Conservation (phyloP, 139 green algal genomes). For the Monoraphidium neglectum region DNA sequence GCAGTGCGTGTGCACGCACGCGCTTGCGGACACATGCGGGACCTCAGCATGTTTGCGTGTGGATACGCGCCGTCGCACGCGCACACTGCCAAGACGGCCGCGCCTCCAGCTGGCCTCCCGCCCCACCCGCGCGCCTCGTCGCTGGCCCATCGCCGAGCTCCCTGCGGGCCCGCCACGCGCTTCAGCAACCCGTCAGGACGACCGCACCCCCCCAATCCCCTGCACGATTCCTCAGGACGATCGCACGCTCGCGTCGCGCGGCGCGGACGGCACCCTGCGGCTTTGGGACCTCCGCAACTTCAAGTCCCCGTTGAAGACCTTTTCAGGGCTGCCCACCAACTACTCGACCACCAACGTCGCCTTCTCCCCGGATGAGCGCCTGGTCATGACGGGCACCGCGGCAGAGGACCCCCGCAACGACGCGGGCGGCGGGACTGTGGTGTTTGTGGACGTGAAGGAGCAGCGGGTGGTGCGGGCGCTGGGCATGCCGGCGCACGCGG, state of each 20-base stretch:
- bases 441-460: constrained; percentile 48
- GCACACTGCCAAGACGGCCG: no score
- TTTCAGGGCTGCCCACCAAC: constrained; percentile 62
- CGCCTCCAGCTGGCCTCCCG: no score
- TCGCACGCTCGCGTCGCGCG: constrained; percentile 71
- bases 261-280: constrained; percentile 89
- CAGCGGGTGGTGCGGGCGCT: constrained; percentile 47
- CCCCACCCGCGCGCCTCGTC: no score
- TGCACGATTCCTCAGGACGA: constrained; percentile 61
- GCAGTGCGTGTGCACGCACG: no score
- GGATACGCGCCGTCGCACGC: no score
- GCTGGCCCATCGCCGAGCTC: no score
- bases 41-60: no score
- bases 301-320: constrained; percentile 65
- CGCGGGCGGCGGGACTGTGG: constrained; percentile 41
- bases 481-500: constrained; percentile 43
- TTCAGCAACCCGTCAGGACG: not conserved
- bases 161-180: no score
- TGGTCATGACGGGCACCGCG: constrained; percentile 75
- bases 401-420: constrained; percentile 7
- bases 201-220: no score
- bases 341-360: constrained; percentile 59
- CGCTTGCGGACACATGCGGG: no score
- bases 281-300: constrained; percentile 81
- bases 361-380: constrained; percentile 85